A percentile compares a stretch with the other conserved stretches of the same genome.
These are phyloP conservation scores for Bombardia bombarda DNA, from an alignment of 495 filamentous ascomycete species.

Conservation along the genomic window DNA sequence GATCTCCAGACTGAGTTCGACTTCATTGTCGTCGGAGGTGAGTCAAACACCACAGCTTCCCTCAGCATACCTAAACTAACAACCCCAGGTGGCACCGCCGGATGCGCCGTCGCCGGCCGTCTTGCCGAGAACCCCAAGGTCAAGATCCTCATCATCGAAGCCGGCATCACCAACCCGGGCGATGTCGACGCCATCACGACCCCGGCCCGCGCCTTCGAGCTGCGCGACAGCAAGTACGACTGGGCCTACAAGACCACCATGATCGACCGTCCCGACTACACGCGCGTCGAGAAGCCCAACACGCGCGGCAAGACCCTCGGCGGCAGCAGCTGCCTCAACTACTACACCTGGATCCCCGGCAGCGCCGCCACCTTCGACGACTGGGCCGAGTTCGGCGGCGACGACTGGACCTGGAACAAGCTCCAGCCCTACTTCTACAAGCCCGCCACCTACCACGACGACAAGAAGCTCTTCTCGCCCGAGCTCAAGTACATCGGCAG, in stretches of 20 bases:
- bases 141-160: conserved; percentile 47
- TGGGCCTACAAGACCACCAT: conserved; percentile 59
- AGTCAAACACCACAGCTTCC: background rate
- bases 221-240: conserved; percentile 51
- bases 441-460: conserved; percentile 49
- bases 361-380: conserved; percentile 54
- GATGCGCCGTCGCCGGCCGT: conserved; percentile 49
- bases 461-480: conserved; percentile 30
- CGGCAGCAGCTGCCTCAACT: conserved; percentile 52
- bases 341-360: conserved; percentile 55
- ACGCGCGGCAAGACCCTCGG: conserved; percentile 54
- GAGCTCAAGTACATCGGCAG: conserved; percentile 42
- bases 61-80: background rate
- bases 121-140: conserved; percentile 53
- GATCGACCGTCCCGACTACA: conserved; percentile 53
- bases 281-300: conserved; percentile 55
- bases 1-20: conserved; percentile 26
- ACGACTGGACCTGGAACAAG: conserved; percentile 38
- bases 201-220: conserved; percentile 44
- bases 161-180: conserved; percentile 44
- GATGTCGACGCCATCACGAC: conserved; percentile 52
- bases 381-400: conserved; percentile 39
- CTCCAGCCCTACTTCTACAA: conserved; percentile 46
- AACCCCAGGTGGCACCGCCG: conserved; percentile 47
- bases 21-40: conserved; percentile 38